Evolutionary conservation across 257 asterid species (phyloP).

Genomic region (Solanum lycopersicoides): DNA sequence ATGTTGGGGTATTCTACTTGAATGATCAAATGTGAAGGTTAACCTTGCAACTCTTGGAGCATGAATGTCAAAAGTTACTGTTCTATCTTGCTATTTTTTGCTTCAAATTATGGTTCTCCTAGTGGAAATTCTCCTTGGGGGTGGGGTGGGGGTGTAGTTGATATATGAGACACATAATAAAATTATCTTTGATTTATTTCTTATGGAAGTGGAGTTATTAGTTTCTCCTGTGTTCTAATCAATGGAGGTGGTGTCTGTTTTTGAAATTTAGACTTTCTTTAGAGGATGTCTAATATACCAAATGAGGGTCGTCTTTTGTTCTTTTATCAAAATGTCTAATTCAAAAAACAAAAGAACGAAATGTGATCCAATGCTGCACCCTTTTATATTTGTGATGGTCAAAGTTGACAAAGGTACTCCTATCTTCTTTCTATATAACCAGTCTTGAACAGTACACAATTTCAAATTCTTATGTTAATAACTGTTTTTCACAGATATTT

Average conservation of each 20-base stretch:
- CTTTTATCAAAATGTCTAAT: background rate
- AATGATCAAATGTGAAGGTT: background rate
- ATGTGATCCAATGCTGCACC: background rate
- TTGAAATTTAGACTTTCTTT: background rate
- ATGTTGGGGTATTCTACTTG: background rate
- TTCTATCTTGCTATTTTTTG: background rate
- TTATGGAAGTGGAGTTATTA: background rate
- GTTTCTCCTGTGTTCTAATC: background rate
- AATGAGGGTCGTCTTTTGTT: background rate
- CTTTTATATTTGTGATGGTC: background rate
- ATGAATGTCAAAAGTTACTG: background rate
- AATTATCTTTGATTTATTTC: background rate
- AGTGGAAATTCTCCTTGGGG: background rate
- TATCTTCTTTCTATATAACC: background rate
- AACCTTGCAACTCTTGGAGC: background rate
- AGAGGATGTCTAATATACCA: background rate
- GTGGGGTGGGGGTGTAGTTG: background rate
- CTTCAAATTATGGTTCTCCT: background rate
- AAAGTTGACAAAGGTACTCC: background rate
- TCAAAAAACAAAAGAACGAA: background rate
- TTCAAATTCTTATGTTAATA: background rate
- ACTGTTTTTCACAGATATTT: background rate
- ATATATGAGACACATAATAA: background rate
- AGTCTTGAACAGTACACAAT: background rate
- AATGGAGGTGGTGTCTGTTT: background rate